Evolutionary conservation across 176 grass and related monocot genomes (phyloP).

Genomic region (Aegilops sharonensis): DNA sequence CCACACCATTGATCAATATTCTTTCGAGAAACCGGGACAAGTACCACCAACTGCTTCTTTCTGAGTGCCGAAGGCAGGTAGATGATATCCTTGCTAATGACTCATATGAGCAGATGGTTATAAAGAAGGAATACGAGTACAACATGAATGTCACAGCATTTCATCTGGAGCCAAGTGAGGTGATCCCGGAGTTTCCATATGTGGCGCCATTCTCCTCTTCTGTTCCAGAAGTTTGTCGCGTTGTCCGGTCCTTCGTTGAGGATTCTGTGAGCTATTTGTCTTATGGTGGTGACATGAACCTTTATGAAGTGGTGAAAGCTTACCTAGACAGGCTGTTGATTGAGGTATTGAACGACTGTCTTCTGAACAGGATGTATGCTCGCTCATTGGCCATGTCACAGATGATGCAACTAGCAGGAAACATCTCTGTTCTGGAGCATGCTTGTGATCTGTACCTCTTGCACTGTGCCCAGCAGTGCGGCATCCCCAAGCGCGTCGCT

Average conservation of each 20-base stretch:
- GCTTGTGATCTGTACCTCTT: slow-evolving; percentile 66
- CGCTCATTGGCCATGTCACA: slow-evolving; percentile 59
- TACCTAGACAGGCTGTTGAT: slow-evolving; percentile 88
- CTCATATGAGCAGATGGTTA: slow-evolving; percentile 72
- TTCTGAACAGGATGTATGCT: slow-evolving; percentile 76
- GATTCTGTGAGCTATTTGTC: slow-evolving; percentile 89
- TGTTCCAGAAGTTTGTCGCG: slow-evolving; percentile 69
- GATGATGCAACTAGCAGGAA: slow-evolving; percentile 88
- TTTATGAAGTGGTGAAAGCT: slow-evolving; percentile 62
- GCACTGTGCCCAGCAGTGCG: slow-evolving; percentile 61
- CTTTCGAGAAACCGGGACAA: slow-evolving; percentile 79
- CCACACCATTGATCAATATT: slow-evolving; percentile 55
- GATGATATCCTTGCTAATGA: slow-evolving; percentile 68
- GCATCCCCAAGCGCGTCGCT: slow-evolving; percentile 59
- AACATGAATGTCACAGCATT: slow-evolving; percentile 74
- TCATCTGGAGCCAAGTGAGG: slow-evolving; percentile 57
- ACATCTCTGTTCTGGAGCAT: slow-evolving; percentile 68
- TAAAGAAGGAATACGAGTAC: slow-evolving; percentile 91
- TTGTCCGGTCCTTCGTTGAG: slow-evolving; percentile 79
- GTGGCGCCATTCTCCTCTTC: slow-evolving; percentile 70
- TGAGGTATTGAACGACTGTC: slow-evolving; percentile 75
- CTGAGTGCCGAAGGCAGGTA: slow-evolving; percentile 71
- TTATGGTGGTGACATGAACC: slow-evolving; percentile 54
- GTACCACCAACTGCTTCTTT: slow-evolving; percentile 83
- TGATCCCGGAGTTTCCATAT: slow-evolving; percentile 72